Base-by-base conservation (phyloP, 441 rosid genomes). In the Melastoma candidum region DNA sequence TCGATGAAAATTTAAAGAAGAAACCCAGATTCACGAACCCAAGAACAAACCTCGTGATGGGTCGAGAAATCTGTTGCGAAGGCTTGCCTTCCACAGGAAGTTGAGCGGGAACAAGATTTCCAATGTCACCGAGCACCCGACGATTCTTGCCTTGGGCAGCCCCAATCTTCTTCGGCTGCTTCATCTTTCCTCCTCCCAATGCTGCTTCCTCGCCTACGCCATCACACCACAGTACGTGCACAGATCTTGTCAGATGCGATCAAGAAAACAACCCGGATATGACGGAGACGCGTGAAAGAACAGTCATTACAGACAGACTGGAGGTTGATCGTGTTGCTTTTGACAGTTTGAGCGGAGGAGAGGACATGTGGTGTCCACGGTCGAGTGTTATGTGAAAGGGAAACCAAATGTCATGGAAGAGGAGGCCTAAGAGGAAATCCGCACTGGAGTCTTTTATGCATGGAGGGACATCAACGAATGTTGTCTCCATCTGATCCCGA, bases 61-160 rank as follows among this genome's bases (percentile, higher is more conserved):
- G 96, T 3, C 96, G 85, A 52, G 71, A 64, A 45, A 71, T 54
- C 59, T 77, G 79, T 66, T 68, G 77, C 64, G 39, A 7, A 4
- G 62, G 63, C 68, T 70, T 81, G 27, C 68, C 71, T 0, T 84
- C 88, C 27, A 22, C 60, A 51, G 73, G 39, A 29, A 3, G 82
- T 55, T 29, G 39, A 63, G 55, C 69, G 13, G 83, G 60, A 5
- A 67, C 85, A 2, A 85, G 63, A 74, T 92, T 88, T 6, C 95
- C 92, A 12, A 92, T 92, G 57, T 92, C 95, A 0, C 84, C 94
- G 44, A 87, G 88, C 41, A 73, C 90, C 17, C 82, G 79, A 13
- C 96, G 88, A 59, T 64, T 79, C 68, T 68, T 79, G n/a, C 78
- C 95, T 43, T 70, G 83, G 1, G 50, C 86, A 1, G 32, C 84